Conservation (phyloP, 176 grass and related monocot genomes). For the Phyllostachys edulis region DNA sequence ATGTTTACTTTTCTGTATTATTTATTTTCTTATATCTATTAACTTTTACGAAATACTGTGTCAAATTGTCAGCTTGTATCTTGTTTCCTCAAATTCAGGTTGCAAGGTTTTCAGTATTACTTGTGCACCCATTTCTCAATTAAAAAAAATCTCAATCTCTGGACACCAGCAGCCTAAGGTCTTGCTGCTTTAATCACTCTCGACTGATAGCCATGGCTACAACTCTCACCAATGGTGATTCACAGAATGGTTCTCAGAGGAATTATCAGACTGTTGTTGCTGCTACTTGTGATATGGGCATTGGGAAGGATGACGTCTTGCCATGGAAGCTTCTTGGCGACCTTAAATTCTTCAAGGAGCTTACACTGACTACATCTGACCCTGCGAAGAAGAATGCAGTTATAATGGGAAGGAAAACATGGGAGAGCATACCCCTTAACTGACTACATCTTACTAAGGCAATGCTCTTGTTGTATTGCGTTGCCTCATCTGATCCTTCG, state of each 20-base stretch:
- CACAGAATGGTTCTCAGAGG: slow-evolving; percentile 37
- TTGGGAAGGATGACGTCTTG: slow-evolving; percentile 66
- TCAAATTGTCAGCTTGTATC: background rate
- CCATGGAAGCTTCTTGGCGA: slow-evolving; percentile 76
- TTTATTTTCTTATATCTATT: background rate
- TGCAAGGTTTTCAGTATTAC: slow-evolving; percentile 4
- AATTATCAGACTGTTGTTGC: slow-evolving; percentile 73
- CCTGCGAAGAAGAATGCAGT: slow-evolving; percentile 81
- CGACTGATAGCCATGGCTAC: slow-evolving; percentile 19
- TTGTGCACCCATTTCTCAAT: background rate
- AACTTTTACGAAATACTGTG: too few relatives aligned
- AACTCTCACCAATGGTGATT: slow-evolving; percentile 31
- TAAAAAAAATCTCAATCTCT: background rate
- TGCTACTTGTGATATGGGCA: slow-evolving; percentile 73
- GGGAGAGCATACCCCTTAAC: slow-evolving; percentile 71
- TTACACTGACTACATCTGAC: slow-evolving; percentile 66
- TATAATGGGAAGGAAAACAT: slow-evolving; percentile 90
- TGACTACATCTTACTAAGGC: background rate
- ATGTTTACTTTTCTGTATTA: background rate
- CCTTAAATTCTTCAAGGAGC: slow-evolving; percentile 74
- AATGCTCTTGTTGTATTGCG: background rate
- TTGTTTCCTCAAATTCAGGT: slow-evolving; percentile 28
- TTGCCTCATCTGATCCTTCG: background rate
- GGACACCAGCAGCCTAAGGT: background rate
- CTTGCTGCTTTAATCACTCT: background rate